phyloP scores from a whole-genome alignment of 106 monocot species.

The Hemerocallis citrina region DNA sequence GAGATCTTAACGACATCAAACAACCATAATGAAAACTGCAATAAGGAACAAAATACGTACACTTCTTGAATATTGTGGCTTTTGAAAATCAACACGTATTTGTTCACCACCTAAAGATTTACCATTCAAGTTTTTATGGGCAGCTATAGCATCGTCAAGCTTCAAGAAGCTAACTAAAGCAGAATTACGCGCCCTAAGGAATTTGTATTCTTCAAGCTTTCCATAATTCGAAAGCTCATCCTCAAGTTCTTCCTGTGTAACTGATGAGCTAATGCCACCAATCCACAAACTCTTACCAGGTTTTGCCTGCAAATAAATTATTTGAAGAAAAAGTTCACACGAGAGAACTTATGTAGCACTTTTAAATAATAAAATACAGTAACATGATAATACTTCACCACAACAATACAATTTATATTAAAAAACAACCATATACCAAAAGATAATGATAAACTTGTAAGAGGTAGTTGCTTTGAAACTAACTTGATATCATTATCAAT shows the following conservation, averaged over 20 bases:
- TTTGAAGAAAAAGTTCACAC: not conserved
- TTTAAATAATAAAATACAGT: no score
- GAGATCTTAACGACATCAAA: not conserved
- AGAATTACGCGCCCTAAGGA: constrained; percentile 61
- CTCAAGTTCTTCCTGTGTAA: constrained; percentile 62
- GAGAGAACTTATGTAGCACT: not conserved
- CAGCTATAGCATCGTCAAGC: constrained; percentile 76
- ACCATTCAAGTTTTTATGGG: constrained; percentile 77
- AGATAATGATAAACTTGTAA: no score
- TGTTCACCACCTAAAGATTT: constrained; percentile 56
- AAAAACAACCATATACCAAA: no score
- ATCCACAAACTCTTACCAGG: constrained; percentile 81
- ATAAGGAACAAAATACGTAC: constrained; percentile 19
- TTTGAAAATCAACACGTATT: constrained; percentile 84
- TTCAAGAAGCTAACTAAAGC: constrained; percentile 61
- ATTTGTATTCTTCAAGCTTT: constrained; percentile 59
- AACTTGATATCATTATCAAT: no score
- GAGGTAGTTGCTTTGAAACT: no score
- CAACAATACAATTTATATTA: no score
- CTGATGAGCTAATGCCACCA: constrained; percentile 63
- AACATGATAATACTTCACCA: no score
- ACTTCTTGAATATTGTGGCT: constrained; percentile 41
- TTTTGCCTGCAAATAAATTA: constrained; percentile 73
- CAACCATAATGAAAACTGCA: not conserved
- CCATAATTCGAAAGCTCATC: constrained; percentile 80